phyloP scores from a whole-genome alignment of 805 yeast species.

The Saccharomycopsis selenospora region DNA sequence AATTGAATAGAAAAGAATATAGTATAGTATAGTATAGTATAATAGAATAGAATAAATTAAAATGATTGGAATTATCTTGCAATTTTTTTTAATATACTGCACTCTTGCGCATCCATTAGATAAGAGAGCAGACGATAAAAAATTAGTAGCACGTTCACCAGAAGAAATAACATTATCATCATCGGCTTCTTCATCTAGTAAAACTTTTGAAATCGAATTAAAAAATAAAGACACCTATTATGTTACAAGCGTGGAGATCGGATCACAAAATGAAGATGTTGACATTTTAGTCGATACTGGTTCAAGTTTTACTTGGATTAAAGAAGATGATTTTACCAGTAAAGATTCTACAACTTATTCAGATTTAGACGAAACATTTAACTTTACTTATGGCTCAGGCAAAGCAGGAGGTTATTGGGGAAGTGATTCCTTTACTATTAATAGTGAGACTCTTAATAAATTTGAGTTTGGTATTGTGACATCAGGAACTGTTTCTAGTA shows the following conservation, averaged over 20 bases:
- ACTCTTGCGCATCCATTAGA: too few species aligned
- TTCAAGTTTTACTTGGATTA: neutral
- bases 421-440: neutral
- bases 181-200: too few species aligned
- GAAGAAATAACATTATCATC: too few species aligned
- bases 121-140: too few species aligned
- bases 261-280: neutral
- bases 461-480: neutral
- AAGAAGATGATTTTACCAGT: neutral
- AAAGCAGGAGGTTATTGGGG: neutral
- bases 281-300: slow-evolving; percentile 1
- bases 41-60: too few species aligned
- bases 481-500: neutral
- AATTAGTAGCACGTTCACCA: too few species aligned
- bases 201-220: neutral
- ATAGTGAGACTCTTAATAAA: neutral
- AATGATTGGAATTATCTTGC: too few species aligned
- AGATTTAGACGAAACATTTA: neutral
- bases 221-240: neutral
- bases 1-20: too few species aligned
- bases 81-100: too few species aligned
- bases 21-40: too few species aligned
- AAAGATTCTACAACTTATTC: neutral
- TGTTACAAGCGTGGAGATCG: neutral
- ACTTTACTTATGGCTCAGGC: neutral